These are phyloP conservation scores for Aeschynomene evenia DNA, from an alignment of 306 rosid genomes.

Conservation along the genomic window DNA sequence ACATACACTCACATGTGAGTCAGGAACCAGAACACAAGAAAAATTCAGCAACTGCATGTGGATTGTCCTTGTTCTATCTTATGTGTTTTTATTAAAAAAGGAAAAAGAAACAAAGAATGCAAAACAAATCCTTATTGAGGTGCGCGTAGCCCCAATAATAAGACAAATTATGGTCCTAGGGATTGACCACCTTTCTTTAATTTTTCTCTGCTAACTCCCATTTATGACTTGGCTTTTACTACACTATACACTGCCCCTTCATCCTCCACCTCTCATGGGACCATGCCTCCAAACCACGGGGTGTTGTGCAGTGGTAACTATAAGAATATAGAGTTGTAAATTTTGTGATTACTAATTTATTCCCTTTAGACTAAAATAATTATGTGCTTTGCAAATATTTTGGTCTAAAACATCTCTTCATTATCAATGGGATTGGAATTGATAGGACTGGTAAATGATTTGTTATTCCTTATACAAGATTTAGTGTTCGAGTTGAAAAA, in stretches of 20 bases:
- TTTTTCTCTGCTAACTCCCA: neutral
- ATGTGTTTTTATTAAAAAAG: neutral
- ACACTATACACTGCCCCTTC: too few relatives aligned
- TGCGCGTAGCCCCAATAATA: slow-evolving; percentile 17
- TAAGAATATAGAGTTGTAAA: too few relatives aligned
- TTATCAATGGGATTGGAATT: too few relatives aligned
- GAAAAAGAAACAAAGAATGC: neutral
- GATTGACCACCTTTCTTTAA: slow-evolving; percentile 23
- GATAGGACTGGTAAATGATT: too few relatives aligned
- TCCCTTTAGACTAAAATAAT: too few relatives aligned
- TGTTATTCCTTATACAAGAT: too few relatives aligned
- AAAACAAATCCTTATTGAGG: slow-evolving; percentile 7
- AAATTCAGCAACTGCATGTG: slow-evolving; percentile 50
- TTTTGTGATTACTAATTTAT: too few relatives aligned
- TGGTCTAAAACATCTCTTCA: too few relatives aligned
- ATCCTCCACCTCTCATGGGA: slow-evolving; percentile 15
- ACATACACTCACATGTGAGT: slow-evolving; percentile 53
- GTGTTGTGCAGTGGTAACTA: too few relatives aligned
- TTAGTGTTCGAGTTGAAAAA: too few relatives aligned
- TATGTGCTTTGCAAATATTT: too few relatives aligned
- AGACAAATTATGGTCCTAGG: slow-evolving; percentile 33
- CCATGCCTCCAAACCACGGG: too few relatives aligned
- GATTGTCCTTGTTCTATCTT: slow-evolving; percentile 32
- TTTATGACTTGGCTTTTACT: slow-evolving; percentile 1
- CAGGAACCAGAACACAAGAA: slow-evolving; percentile 41